Conservation (phyloP, 2,329 filamentous ascomycete genomes). For the Hypoxylon sp. region DNA sequence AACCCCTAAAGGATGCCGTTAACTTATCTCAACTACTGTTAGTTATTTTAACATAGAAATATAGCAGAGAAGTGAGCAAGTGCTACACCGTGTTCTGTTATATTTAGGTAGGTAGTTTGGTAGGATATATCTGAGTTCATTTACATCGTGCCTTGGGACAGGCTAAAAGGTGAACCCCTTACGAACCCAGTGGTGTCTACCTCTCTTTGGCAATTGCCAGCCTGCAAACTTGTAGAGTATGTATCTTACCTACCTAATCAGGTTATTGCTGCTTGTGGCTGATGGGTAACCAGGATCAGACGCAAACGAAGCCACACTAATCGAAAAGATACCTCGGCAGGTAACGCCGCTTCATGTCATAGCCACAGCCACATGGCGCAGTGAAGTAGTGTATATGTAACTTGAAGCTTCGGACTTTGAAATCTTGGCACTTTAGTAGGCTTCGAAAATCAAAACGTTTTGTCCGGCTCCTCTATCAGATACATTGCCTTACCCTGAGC, state of each 20-base stretch:
- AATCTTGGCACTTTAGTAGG: constrained; percentile 12
- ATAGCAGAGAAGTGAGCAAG: too few species aligned
- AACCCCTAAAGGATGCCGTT: too few species aligned
- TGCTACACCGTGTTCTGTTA: too few species aligned
- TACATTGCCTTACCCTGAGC: neutral
- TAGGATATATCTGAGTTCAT: neutral
- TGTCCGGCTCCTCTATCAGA: neutral
- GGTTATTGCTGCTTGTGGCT: neutral
- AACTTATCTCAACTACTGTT: too few species aligned
- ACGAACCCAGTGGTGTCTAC: neutral
- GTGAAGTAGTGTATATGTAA: neutral
- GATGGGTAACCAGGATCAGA: neutral
- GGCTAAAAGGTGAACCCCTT: neutral
- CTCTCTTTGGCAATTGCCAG: too few species aligned
- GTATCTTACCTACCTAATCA: too few species aligned
- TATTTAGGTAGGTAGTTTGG: too few species aligned
- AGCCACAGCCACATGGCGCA: constrained; percentile 7
- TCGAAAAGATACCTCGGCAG: neutral
- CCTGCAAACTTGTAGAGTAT: too few species aligned
- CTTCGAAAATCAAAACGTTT: constrained; percentile 1
- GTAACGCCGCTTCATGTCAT: neutral
- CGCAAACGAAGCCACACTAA: neutral
- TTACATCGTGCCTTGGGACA: neutral
- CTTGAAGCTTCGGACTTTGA: neutral
- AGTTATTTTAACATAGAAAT: too few species aligned